Base-by-base conservation (phyloP, 2,329 filamentous ascomycete genomes). In the Alternaria sp. region DNA sequence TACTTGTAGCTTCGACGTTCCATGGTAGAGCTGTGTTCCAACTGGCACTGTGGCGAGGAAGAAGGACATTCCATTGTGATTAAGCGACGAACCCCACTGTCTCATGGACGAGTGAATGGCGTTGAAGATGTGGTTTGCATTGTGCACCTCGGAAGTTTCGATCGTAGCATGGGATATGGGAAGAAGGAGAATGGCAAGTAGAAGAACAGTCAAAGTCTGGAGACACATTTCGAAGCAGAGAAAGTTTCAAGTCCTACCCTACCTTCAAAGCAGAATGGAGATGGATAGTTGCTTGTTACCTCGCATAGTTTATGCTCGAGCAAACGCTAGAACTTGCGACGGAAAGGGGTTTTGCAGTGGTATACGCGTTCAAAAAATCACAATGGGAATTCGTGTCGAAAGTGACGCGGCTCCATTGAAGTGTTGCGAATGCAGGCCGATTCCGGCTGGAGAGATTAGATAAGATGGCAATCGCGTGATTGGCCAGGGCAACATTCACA, bases 51-150 rank as follows among this genome's bases (percentile, higher is more conserved):
- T 84, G 1, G 85, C 89, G 0, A 89, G 80, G 67, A 92, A 90
- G 65, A 90, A 83, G 1, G 87, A 86, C 82, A 93, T 88, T 54
- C 90, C 90, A 72, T 93, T 93, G 75, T 93, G 90, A 58, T 90
- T 84, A 3, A 91, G 72, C 0, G 88, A 88, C 0, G 88, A 90
- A 1, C 88, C 90, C 85, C 88, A 93, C 79, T 92, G 89, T 34
- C 90, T 83, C 80, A 90, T 87, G 0, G 89, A 88, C 9, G 87
- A 87, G 63, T 92, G 87, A 17, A 92, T 80, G 14, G 88, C 83
- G 70, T 92, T 92, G 82, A 92, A 92, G 55, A 92, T 85, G 60
- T 85, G 83, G 63, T 86, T 84, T 7, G 85, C 86, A 72, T 90
- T 88, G 23, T 54, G 55, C 17, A 42, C 28, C 40, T 46, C 28